Percentiles rank a stretch among this genome's conserved stretches.
These are phyloP conservation scores for Heliocybe sulcata DNA, from an alignment of 1,284 basidiomycete genomes.

Conservation along the genomic window DNA sequence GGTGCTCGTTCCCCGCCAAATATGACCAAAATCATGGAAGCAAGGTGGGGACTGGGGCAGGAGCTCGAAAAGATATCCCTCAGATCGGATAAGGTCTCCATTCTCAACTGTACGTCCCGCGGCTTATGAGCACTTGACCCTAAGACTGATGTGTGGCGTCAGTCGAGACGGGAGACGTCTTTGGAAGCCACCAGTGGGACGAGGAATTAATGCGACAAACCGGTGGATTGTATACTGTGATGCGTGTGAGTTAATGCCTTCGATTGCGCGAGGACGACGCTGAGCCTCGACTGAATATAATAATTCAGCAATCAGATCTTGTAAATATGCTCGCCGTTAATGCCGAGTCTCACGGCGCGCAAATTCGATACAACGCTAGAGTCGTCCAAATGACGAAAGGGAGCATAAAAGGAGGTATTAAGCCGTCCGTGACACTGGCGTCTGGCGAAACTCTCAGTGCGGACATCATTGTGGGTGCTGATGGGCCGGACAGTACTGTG, in stretches of 20 bases:
- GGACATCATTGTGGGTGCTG: conserved; percentile 24
- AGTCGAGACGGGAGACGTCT: background rate
- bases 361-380: conserved; percentile 10
- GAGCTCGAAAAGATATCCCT: conserved; percentile 16
- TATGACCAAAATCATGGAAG: conserved; percentile 44
- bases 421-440: conserved; percentile 18
- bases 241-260: background rate
- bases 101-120: background rate
- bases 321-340: conserved; percentile 14
- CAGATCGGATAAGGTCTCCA: background rate
- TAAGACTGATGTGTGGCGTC: background rate
- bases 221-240: background rate
- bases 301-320: conserved; percentile 19
- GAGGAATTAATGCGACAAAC: background rate
- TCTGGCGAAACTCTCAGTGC: conserved; percentile 19
- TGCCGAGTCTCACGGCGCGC: conserved; percentile 16
- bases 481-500: conserved; percentile 17
- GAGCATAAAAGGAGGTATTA: conserved; percentile 3
- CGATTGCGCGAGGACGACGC: background rate
- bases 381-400: conserved; percentile 10
- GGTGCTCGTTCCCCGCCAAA: conserved; percentile 49
- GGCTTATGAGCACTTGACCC: background rate
- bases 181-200: background rate
- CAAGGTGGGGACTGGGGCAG: conserved; percentile 41
- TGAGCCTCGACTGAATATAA: background rate